Percentiles rank a stretch among this genome's conserved stretches.
phyloP scores from a whole-genome alignment of 257 asterid genomes.

The Scutellaria barbata region DNA sequence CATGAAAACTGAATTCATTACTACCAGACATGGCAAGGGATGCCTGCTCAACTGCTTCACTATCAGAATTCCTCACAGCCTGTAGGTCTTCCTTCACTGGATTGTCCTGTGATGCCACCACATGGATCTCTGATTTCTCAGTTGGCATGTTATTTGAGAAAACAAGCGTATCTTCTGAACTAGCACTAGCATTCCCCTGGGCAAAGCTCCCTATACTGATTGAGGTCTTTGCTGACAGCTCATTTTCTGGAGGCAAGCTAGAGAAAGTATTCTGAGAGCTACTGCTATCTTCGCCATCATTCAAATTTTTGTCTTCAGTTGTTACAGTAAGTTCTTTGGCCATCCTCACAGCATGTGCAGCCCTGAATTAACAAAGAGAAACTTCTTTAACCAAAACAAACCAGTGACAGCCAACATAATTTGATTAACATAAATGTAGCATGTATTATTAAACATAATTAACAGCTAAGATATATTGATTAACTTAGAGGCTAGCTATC shows the following conservation, averaged over 20 bases:
- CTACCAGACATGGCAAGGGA: constrained; percentile 62
- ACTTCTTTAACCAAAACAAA: constrained; percentile 30
- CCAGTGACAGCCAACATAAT: constrained; percentile 22
- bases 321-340: constrained; percentile 76
- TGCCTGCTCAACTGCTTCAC: constrained; percentile 58
- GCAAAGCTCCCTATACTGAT: constrained; percentile 83
- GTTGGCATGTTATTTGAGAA: constrained; percentile 40
- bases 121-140: constrained; percentile 51
- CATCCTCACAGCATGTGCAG: constrained; percentile 93
- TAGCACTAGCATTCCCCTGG: constrained; percentile 77
- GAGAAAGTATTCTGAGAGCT: constrained; percentile 92
- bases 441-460: constrained; percentile 31
- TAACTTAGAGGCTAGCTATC: constrained; percentile 21
- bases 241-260: constrained; percentile 90
- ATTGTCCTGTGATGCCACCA: constrained; percentile 47
- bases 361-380: constrained; percentile 57
- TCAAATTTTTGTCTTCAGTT: constrained; percentile 70
- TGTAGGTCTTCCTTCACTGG: constrained; percentile 55
- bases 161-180: constrained; percentile 79
- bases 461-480: constrained; percentile 11
- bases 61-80: constrained; percentile 50
- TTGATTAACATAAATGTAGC: constrained; percentile 23
- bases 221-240: constrained; percentile 78
- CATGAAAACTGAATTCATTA: constrained; percentile 57
- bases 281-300: constrained; percentile 75